A percentile compares a stretch with the other conserved stretches of the same genome.
Evolutionary conservation across 2,329 filamentous ascomycete genomes (phyloP).

Genomic region (Pseudofabraea citricarpa): DNA sequence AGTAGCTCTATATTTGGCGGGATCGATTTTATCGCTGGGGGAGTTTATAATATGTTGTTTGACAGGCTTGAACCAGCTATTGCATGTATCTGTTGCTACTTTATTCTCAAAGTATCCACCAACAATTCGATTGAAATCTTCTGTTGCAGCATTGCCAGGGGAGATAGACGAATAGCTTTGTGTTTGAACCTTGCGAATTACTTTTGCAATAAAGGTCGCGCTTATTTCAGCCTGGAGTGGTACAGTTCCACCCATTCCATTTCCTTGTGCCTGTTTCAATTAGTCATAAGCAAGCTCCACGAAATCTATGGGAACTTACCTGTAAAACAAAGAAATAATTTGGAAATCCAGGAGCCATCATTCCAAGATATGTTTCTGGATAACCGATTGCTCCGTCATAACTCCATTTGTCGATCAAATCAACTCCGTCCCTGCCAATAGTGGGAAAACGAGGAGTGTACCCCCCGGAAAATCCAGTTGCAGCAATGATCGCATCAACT

Average conservation of each 20-base stretch:
- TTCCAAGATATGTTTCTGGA: slow-evolving; percentile 5
- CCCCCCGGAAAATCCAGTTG: slow-evolving; percentile 17
- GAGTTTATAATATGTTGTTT: too few relatives aligned
- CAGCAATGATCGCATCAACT: slow-evolving; percentile 26
- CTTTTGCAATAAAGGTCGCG: slow-evolving; percentile 57
- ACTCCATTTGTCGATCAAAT: slow-evolving; percentile 19
- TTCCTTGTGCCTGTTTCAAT: slow-evolving; percentile 57
- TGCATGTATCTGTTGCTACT: slow-evolving; percentile 55
- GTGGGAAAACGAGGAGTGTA: slow-evolving; percentile 5
- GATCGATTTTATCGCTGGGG: too few relatives aligned
- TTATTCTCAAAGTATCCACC: slow-evolving; percentile 50
- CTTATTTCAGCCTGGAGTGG: slow-evolving; percentile 62
- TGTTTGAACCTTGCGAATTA: slow-evolving; percentile 47
- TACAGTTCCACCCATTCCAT: slow-evolving; percentile 57
- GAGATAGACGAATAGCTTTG: slow-evolving; percentile 37
- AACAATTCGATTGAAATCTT: slow-evolving; percentile 56
- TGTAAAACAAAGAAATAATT: slow-evolving; percentile 29
- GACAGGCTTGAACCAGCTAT: slow-evolving; percentile 66
- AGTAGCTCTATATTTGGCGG: too few relatives aligned
- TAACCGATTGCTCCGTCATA: background rate
- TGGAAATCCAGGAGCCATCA: slow-evolving; percentile 3
- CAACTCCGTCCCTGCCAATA: background rate
- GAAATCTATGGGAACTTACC: too few relatives aligned
- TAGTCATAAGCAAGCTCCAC: too few relatives aligned
- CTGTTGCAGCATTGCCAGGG: slow-evolving; percentile 39